Conservation (phyloP, 2,329 filamentous ascomycete genomes). For the Capronia epimyces region DNA sequence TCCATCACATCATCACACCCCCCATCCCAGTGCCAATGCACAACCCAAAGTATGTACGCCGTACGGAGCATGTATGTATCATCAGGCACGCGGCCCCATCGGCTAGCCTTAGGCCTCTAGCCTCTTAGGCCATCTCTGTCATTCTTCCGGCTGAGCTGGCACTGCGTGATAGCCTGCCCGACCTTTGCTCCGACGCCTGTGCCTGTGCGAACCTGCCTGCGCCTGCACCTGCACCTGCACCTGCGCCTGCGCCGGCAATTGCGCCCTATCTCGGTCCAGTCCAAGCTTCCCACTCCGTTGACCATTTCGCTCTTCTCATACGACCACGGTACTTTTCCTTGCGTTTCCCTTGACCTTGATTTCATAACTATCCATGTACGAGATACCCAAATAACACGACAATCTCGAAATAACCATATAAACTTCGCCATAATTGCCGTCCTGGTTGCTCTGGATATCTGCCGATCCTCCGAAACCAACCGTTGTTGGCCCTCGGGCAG, state of each 20-base stretch:
- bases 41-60: too few relatives aligned
- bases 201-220: not conserved
- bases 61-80: too few relatives aligned
- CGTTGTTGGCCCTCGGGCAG: not conserved
- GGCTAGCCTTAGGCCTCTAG: too few relatives aligned
- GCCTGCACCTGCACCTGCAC: not conserved
- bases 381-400: not conserved
- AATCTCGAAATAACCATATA: not conserved
- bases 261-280: not conserved
- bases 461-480: not conserved
- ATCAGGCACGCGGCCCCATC: too few relatives aligned
- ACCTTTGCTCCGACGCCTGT: not conserved
- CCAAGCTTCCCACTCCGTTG: constrained; percentile 1
- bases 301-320: constrained; percentile 1
- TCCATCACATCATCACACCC: too few relatives aligned
- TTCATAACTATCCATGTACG: not conserved
- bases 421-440: not conserved
- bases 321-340: not conserved
- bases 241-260: not conserved
- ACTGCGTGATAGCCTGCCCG: not conserved
- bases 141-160: constrained; percentile 9
- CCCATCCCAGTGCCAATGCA: too few relatives aligned
- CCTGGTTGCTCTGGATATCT: not conserved
- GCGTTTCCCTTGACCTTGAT: not conserved
- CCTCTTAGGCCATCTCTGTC: not conserved